Base-by-base conservation (phyloP, 768 basidiomycete genomes). In the Suillus luteus region DNA sequence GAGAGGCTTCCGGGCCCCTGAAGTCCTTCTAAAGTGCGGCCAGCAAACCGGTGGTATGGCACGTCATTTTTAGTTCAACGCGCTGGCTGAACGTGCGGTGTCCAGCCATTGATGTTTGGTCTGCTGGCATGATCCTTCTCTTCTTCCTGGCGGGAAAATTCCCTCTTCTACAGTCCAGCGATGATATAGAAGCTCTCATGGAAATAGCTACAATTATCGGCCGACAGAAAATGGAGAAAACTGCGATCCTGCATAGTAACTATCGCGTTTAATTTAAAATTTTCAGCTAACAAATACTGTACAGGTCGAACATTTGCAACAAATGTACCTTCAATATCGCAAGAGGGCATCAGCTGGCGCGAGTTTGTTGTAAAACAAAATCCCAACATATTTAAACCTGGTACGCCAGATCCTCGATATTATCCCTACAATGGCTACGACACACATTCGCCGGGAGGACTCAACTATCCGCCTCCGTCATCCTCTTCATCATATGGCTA, bases 61-160 rank as follows among this genome's bases (percentile, higher is more conserved):
- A n/a, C 77, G 37, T 62, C 64, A 24, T 24, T 15, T 59, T 43
- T 55, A 43, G 44, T n/a, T 31, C 51, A 40, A 51, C 35, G 44
- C 55, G 15, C 41, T 57, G 52, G 49, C 60, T 72, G 61, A 74
- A 22, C 6, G 17, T 59, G 12, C 15, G 8, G 44, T 27, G 24
- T 49, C 46, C 72, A 99, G 97, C 96, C 2, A 90, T 99, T 72
- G 97, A 99, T 69, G 86, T 99, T 54, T 99, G 97, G 97, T 90
- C 96, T 0, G 93, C 87, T 8, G 97, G 97, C 0, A 88, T 90
- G 70, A 97, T 98, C 60, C 77, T 99, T 0, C 82, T 99, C 7
- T 96, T 96, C 78, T 96, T 98, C 78, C 81, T 99, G 41, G 90
- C 89, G 0, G 85, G 87, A 51, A 97, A 96, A 68, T 99, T 98